Evolutionary conservation across 305 asterid species (phyloP).

Genomic region (Vinca major): DNA sequence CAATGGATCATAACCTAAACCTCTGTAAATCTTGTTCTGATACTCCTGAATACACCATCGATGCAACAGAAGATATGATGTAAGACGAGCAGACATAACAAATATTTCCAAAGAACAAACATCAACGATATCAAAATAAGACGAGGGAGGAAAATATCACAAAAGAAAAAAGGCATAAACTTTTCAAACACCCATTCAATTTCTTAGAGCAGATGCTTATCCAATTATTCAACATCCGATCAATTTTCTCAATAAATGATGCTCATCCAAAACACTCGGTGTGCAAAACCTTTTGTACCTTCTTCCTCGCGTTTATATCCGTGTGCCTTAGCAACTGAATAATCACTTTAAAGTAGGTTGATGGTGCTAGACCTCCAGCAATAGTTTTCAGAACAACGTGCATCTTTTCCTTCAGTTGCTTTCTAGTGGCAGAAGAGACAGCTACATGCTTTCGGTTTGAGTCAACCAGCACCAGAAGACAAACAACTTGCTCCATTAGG

Average conservation of each 20-base stretch:
- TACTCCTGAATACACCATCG: background rate
- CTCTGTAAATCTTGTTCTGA: background rate
- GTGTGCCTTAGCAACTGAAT: conserved; percentile 47
- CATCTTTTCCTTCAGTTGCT: conserved; percentile 54
- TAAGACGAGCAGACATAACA: background rate
- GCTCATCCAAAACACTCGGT: background rate
- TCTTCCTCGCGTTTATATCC: conserved; percentile 50
- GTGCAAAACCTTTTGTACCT: conserved; percentile 38
- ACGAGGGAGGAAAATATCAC: background rate
- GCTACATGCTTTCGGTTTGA: conserved; percentile 35
- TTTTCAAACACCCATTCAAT: background rate
- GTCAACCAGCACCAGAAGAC: conserved; percentile 48
- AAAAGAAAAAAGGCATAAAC: background rate
- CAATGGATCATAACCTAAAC: background rate
- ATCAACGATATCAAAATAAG: background rate
- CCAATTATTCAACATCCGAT: background rate
- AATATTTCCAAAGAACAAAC: background rate
- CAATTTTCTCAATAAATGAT: too few relatives aligned
- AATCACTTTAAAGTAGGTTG: conserved; percentile 54
- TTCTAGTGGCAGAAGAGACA: conserved; percentile 47
- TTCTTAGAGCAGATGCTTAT: background rate
- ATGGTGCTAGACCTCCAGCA: conserved; percentile 46
- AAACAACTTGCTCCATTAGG: conserved; percentile 66
- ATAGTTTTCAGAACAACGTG: conserved; percentile 44
- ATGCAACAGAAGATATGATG: background rate